Evolutionary conservation across 73 alveolate genomes (phyloP).

Genomic region (Loxodes magnus): DNA sequence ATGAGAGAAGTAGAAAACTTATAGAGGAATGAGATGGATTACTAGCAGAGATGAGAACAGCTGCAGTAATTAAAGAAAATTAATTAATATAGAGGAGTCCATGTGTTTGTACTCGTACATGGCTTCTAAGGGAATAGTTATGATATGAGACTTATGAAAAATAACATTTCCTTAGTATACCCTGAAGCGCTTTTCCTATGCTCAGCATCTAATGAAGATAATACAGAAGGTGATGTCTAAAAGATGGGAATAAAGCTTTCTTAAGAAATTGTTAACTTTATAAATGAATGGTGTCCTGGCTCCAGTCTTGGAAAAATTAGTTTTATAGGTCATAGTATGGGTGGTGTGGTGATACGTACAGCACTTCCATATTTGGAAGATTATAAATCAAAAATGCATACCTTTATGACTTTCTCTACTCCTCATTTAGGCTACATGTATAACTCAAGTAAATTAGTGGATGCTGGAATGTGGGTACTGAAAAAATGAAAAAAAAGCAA

Average conservation of each 20-base stretch:
- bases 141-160: constrained; percentile 85
- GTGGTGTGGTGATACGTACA: constrained; percentile 57
- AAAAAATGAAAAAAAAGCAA: constrained; percentile 76
- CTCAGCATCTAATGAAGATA: constrained; percentile 82
- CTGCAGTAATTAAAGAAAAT: no score
- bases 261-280: constrained; percentile 68
- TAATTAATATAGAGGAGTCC: constrained; percentile 65
- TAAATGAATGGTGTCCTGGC: constrained; percentile 82
- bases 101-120: constrained; percentile 89
- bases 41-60: no score
- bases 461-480: constrained; percentile 96
- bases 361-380: constrained; percentile 84
- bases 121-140: constrained; percentile 96
- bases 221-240: constrained; percentile 85
- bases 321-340: constrained; percentile 65
- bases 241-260: constrained; percentile 93
- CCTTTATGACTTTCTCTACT: constrained; percentile 78
- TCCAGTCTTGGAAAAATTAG: constrained; percentile 67
- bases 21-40: not conserved
- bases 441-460: constrained; percentile 76
- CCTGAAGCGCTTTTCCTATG: constrained; percentile 91
- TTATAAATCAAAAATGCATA: constrained; percentile 73
- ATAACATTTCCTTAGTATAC: constrained; percentile 76
- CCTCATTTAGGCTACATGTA: constrained; percentile 92
- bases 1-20: constrained; percentile 14